Conservation (phyloP, 768 basidiomycete genomes). For the Podaxis carcinomalis region DNA sequence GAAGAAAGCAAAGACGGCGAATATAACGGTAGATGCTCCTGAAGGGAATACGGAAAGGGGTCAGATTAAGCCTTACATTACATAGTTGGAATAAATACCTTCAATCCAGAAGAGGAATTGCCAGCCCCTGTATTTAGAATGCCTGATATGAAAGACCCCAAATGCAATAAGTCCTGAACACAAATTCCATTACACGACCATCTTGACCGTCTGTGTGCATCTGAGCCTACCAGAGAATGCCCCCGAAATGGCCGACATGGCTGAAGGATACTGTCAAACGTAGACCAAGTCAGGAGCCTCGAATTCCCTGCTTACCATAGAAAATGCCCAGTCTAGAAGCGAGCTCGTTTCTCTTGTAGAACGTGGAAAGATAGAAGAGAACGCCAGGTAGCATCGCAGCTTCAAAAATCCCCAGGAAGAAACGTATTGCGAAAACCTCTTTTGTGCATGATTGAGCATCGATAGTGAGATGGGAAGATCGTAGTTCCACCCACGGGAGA, state of each 20-base stretch:
- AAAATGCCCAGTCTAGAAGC: constrained; percentile 47
- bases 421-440: constrained; percentile 46
- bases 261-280: constrained; percentile 14
- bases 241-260: constrained; percentile 41
- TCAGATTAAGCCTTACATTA: neutral
- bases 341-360: constrained; percentile 47
- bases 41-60: neutral
- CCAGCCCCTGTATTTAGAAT: constrained; percentile 40
- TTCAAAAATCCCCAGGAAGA: constrained; percentile 48
- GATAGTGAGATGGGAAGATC: no score
- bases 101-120: constrained; percentile 52
- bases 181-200: neutral
- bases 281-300: neutral
- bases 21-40: constrained; percentile 37
- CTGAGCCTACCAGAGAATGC: constrained; percentile 37
- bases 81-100: constrained; percentile 22
- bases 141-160: constrained; percentile 46
- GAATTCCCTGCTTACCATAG: constrained; percentile 28
- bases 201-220: neutral
- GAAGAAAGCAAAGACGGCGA: constrained; percentile 42
- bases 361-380: constrained; percentile 48
- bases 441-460: neutral
- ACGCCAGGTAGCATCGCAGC: constrained; percentile 47
- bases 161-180: constrained; percentile 41
- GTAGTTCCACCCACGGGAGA: constrained; percentile 28